Evolutionary conservation across 192 early-diverging fungal genomes (phyloP).

Genomic region (Diversispora epigaea): DNA sequence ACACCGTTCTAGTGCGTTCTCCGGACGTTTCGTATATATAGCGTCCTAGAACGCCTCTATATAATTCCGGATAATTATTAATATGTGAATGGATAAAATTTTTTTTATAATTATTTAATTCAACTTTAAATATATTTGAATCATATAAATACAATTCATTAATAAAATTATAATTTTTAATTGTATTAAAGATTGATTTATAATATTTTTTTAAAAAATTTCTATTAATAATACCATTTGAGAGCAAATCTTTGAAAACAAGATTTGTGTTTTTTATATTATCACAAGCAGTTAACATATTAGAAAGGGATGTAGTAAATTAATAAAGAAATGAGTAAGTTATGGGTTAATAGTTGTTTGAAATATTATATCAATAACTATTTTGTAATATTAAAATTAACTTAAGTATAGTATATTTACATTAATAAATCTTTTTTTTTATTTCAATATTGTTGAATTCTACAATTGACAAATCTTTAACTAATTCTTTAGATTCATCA

Average conservation of each 20-base stretch:
- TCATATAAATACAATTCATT: neutral
- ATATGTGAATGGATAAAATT: constrained; percentile 8
- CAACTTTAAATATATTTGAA: neutral
- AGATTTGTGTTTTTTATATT: constrained; percentile 18
- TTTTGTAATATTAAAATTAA: constrained; percentile 21
- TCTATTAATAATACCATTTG: constrained; percentile 12
- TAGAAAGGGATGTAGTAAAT: constrained; percentile 21
- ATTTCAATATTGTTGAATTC: constrained; percentile 26
- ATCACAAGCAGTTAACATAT: constrained; percentile 10
- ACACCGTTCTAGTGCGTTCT: too few species aligned
- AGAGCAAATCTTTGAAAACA: constrained; percentile 4
- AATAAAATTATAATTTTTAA: neutral
- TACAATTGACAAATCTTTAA: constrained; percentile 30
- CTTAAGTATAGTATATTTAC: constrained; percentile 21
- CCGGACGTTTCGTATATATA: too few species aligned
- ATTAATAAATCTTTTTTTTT: constrained; percentile 26
- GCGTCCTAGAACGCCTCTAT: too few species aligned
- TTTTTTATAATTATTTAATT: neutral
- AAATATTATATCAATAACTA: constrained; percentile 14
- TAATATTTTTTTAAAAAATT: constrained; percentile 17
- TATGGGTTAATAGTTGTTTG: constrained; percentile 17
- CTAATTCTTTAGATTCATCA: too few species aligned
- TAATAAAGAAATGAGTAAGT: constrained; percentile 17
- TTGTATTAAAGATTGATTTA: neutral
- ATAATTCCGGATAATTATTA: too few species aligned